Conservation (phyloP, 352 stramenopile genomes). For the Phytophthora rubi region DNA sequence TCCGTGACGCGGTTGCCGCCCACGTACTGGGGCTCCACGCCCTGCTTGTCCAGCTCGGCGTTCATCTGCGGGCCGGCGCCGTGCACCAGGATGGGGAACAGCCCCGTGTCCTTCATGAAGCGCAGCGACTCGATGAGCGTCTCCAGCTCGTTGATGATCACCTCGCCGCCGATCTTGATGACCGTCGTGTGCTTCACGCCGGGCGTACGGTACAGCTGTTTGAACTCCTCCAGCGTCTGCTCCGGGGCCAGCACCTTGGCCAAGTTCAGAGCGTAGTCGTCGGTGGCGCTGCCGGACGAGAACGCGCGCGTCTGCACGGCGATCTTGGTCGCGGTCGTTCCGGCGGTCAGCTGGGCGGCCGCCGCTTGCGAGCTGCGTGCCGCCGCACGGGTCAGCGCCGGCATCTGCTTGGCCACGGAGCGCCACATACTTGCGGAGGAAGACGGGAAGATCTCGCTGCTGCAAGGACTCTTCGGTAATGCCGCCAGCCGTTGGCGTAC, state of each 20-base stretch:
- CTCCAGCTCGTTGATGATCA: constrained; percentile 89
- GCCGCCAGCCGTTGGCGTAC: constrained; percentile 9
- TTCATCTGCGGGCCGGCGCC: constrained; percentile 92
- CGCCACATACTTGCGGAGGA: constrained; percentile 36
- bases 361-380: constrained; percentile 27
- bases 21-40: constrained; percentile 89
- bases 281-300: constrained; percentile 26
- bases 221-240: constrained; percentile 70
- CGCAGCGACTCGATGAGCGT: constrained; percentile 84
- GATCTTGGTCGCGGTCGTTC: constrained; percentile 1
- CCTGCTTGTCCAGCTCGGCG: constrained; percentile 75
- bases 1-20: constrained; percentile 89
- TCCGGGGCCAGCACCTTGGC: constrained; percentile 63
- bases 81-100: constrained; percentile 90
- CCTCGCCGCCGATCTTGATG: constrained; percentile 91
- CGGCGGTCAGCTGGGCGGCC: neutral
- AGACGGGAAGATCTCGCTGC: constrained; percentile 22
- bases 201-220: constrained; percentile 75
- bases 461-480: constrained; percentile 11
- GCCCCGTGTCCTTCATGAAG: constrained; percentile 83
- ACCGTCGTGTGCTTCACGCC: constrained; percentile 79
- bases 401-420: constrained; percentile 38
- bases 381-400: constrained; percentile 14
- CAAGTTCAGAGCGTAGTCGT: constrained; percentile 59
- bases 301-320: constrained; percentile 24